Evolutionary conservation across 164 flowering plant species (phyloP), one percentile per base, ranked within the genome.

Genomic region (Vitis labrusca): DNA sequence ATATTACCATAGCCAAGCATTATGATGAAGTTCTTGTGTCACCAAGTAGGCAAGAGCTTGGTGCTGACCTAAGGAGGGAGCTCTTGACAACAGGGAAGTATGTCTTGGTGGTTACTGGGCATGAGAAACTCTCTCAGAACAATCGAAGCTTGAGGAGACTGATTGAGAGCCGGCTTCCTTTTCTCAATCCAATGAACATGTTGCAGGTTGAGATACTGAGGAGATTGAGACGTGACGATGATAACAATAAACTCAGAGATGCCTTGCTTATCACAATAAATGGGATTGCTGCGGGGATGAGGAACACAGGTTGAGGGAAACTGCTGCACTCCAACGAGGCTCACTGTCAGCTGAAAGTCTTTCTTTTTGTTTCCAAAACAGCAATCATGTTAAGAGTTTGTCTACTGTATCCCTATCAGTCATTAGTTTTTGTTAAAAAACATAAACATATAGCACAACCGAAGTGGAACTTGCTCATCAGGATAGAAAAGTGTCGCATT

Each of bases 281-380:
- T 76, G 97, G 97, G 15, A 94, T 94, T 66, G 97, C 98, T 59
- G 97, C 98, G 61, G 98, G 98, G 65, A 94, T 92, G 97, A 92
- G 92, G 79, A 94, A 94, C 82, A 94, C 98, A 16, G 97, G 98
- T 72, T 94, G 56, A 78, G 47, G 27, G 16, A n/a, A 64, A 15
- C n/a, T n/a, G 61, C 16, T 13, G 59, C 15, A 5, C 59, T 15
- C 14, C 59, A 56, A 12, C 16, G 59, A 56, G 59, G 17, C 14
- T 58, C n/a, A 9, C n/a, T 12, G 11, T 9, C 3, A 16, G 23
- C 17, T 58, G 10, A 58, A 15, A 16, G 44, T 37, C 44, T 37
- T 37, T 37, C 44, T 6, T 0, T 37, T 37, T 37, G 44, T 37
- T 37, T 37, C 44, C 44, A 37, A 37, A 37, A 37, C 7, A 37